Evolutionary conservation across 805 yeast species (phyloP), one percentile per base, ranked within the genome.

Genomic region (Yarrowia sp.): DNA sequence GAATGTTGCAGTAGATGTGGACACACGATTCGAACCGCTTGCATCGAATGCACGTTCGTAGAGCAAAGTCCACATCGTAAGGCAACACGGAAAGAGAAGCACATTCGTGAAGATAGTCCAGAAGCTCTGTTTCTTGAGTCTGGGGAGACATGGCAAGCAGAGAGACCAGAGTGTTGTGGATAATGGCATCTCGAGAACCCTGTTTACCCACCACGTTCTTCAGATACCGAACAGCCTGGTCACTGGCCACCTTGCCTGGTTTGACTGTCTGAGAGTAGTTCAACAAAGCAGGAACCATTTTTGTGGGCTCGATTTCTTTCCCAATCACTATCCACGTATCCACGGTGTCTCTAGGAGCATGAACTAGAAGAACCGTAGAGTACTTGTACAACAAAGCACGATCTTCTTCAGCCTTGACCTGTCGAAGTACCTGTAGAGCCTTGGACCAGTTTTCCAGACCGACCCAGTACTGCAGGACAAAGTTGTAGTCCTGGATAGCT

Each of bases 231-330:
- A 91, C 72, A 0, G 89, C 90, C 67, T 85, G 86, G 71, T 92
- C 90, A 41, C 80, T 82, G 14, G 76, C 72, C 0, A 80, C 74
- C 1, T 78, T 58, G 6, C 41, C 51, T 4, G 63, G 63, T 11
- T 24, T 41, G 9, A 58, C 51, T 1, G 63, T 58, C 38, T 41
- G 51, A 10, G 63, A 58, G 74, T 88, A 91, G 0, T 86, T 81
- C 67, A 92, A 74, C 12, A 93, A 77, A 0, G 97, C 86, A 1
- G 97, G 96, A 2, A 95, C 74, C 22, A 95, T 78, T 66, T 81
- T 84, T 14, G 82, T 81, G 11, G 51, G 49, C 4, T 58, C 63
- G 7, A 58, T 41, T 17, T 41, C 51, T n/a, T 30, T 30, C 2
- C 63, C 70, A 59, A 78, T 71, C 59, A 85, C 81, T 71, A 89